Evolutionary conservation across 805 yeast genomes (phyloP).

Genomic region (Wickerhamiella musiphila): DNA sequence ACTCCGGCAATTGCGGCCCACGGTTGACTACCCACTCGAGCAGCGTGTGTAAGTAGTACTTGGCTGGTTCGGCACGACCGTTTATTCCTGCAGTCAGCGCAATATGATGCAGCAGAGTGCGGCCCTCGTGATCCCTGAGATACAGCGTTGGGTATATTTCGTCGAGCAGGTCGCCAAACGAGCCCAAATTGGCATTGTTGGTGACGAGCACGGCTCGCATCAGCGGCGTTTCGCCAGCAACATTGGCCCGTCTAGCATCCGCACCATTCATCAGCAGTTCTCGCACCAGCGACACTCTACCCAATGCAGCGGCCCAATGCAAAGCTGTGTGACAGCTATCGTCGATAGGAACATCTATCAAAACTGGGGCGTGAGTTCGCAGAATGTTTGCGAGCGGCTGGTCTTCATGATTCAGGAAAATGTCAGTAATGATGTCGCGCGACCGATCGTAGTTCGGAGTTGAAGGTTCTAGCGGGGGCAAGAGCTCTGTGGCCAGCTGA

Average conservation of each 20-base stretch:
- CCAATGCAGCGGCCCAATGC: conserved; percentile 93
- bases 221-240: conserved; percentile 74
- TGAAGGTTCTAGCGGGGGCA: conserved; percentile 7
- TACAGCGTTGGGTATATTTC: conserved; percentile 59
- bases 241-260: conserved; percentile 53
- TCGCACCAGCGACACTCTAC: conserved; percentile 50
- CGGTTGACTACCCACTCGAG: conserved; percentile 61
- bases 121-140: conserved; percentile 46
- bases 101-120: conserved; percentile 78
- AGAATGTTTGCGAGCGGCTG: conserved; percentile 9
- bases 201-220: conserved; percentile 72
- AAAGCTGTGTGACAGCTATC: conserved; percentile 84
- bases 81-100: conserved; percentile 62
- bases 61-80: conserved; percentile 53
- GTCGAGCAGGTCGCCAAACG: conserved; percentile 54
- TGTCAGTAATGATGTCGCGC: conserved; percentile 12
- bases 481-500: conserved; percentile 1
- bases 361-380: conserved; percentile 6
- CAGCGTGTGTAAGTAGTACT: conserved; percentile 54
- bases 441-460: conserved; percentile 6
- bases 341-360: conserved; percentile 73
- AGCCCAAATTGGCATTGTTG: conserved; percentile 60
- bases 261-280: conserved; percentile 54
- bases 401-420: conserved; percentile 13
- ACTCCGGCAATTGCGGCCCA: conserved; percentile 29